A percentile compares a stretch with the other conserved stretches of the same genome.
These are phyloP conservation scores for Colletotrichum tofieldiae DNA, from an alignment of 2,329 filamentous ascomycete species.

Conservation along the genomic window DNA sequence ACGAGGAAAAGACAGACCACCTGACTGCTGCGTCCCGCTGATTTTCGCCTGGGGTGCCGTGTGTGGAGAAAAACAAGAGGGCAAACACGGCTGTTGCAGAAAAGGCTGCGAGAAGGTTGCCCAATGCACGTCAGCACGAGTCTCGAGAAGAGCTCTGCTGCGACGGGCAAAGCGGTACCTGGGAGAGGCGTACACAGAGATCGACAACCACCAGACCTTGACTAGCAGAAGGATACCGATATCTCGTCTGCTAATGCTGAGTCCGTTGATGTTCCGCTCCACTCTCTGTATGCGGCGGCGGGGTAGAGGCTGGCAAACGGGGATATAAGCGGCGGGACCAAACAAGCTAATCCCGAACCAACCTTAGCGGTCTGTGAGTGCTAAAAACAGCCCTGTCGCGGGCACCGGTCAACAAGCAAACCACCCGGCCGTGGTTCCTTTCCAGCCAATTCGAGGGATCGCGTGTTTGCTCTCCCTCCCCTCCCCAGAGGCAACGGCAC, in stretches of 20 bases:
- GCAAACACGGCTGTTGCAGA: not conserved
- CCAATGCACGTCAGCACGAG: constrained; percentile 1
- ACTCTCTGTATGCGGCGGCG: not conserved
- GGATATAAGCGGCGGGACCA: constrained; percentile 12
- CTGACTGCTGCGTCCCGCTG: constrained; percentile 25
- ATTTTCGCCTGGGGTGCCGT: not conserved
- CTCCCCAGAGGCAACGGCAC: not conserved
- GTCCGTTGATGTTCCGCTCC: constrained; percentile 4
- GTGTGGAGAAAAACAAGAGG: constrained; percentile 7
- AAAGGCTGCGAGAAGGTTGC: not conserved
- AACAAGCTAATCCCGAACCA: constrained; percentile 2
- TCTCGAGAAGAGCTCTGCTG: not conserved
- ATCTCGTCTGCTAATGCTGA: constrained; percentile 3
- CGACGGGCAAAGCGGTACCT: not conserved
- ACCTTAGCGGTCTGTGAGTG: constrained; percentile 11
- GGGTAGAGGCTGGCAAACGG: constrained; percentile 31
- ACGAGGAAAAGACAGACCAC: constrained; percentile 30
- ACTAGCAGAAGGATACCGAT: not conserved
- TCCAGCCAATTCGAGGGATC: constrained; percentile 19
- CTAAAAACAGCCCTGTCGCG: constrained; percentile 33
- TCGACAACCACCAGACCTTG: constrained; percentile 8
- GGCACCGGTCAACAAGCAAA: constrained; percentile 1
- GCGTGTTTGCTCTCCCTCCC: constrained; percentile 3
- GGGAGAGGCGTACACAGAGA: not conserved
- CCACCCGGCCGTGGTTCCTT: not conserved